These are phyloP conservation scores for Macrolepiota dolichaula DNA, from an alignment of 768 basidiomycete species.

Conservation along the genomic window DNA sequence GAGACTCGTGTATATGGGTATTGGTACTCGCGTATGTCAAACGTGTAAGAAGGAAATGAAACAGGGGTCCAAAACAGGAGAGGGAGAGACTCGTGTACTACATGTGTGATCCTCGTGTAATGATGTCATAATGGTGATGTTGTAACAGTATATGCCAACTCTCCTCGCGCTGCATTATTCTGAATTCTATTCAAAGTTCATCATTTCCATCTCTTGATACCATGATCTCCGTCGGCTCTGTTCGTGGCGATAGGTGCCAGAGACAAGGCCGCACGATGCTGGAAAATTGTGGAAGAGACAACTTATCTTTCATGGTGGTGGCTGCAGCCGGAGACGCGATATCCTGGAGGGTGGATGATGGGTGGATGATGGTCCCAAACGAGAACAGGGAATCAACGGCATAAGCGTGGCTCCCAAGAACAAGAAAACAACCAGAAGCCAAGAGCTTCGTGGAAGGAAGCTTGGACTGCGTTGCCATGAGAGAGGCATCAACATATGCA, in stretches of 20 bases:
- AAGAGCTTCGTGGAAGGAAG: constrained; percentile 83
- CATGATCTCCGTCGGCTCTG: constrained; percentile 71
- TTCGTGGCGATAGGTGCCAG: constrained; percentile 86
- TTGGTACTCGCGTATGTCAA: too few relatives aligned
- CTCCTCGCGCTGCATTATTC: too few relatives aligned
- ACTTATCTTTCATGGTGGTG: constrained; percentile 95
- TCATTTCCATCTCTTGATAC: too few relatives aligned
- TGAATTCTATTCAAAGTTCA: too few relatives aligned
- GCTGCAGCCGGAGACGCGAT: constrained; percentile 73
- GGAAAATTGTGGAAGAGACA: constrained; percentile 97
- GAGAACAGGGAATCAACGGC: constrained; percentile 12
- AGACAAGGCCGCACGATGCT: constrained; percentile 90
- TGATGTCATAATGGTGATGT: too few relatives aligned
- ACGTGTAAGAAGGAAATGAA: too few relatives aligned
- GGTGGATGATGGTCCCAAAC: constrained; percentile 43
- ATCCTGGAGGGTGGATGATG: constrained; percentile 74
- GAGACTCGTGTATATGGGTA: too few relatives aligned
- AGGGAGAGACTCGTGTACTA: too few relatives aligned
- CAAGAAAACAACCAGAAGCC: constrained; percentile 26
- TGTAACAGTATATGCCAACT: too few relatives aligned
- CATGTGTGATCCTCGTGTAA: too few relatives aligned
- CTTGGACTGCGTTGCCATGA: constrained; percentile 89
- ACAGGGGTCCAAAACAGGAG: too few relatives aligned
- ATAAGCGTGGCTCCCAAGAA: constrained; percentile 24
- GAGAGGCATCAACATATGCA: constrained; percentile 96